Evolutionary conservation across 176 grass and related monocot genomes (phyloP), one percentile per base, ranked within the genome.

Genomic region (Rhynchospora tenuis): DNA sequence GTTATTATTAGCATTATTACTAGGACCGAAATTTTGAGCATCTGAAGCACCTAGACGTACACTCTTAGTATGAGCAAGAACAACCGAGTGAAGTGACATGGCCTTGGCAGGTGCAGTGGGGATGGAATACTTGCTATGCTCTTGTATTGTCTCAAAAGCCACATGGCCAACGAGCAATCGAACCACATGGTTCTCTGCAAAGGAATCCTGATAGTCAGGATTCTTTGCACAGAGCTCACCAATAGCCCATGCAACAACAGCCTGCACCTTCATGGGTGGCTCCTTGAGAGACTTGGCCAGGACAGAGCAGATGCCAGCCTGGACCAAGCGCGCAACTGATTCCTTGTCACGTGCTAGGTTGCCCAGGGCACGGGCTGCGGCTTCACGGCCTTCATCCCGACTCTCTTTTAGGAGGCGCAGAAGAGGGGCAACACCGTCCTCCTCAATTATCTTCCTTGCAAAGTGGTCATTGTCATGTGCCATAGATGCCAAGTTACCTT

Each of bases 131-230:
- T 93, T 95, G 89, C 87, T 91, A 85, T 98, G 95, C 84, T 98
- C 95, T 85, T 98, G 92, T n/a, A 95, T 90, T 2, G 95, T 94
- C 85, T 97, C 95, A 72, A 94, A 91, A 3, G 92, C 95, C 85
- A 97, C 85, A 55, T 95, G 95, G 45, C 86, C 84, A 55, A 98
- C 91, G 16, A 98, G 92, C 16, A 98, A 89, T 38, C 92, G 92
- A 73, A 95, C 74, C 17, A 90, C 92, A 31, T 93, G 92, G 88
- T 86, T 86, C 88, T 95, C 89, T 24, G 87, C 64, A 84, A 98
- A 98, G 20, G 91, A 85, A 78, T 95, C 91, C 83, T 93, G 95
- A 62, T 70, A 93, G 47, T 90, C 91, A 2, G 92, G 95, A 68
- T 98, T 89, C 83, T 88, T 92, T 15, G 84, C 88, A 27, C 89